Evolutionary conservation across 768 basidiomycete genomes (phyloP), one percentile per base, ranked within the genome.

Genomic region (Pleurotus ostreatus): DNA sequence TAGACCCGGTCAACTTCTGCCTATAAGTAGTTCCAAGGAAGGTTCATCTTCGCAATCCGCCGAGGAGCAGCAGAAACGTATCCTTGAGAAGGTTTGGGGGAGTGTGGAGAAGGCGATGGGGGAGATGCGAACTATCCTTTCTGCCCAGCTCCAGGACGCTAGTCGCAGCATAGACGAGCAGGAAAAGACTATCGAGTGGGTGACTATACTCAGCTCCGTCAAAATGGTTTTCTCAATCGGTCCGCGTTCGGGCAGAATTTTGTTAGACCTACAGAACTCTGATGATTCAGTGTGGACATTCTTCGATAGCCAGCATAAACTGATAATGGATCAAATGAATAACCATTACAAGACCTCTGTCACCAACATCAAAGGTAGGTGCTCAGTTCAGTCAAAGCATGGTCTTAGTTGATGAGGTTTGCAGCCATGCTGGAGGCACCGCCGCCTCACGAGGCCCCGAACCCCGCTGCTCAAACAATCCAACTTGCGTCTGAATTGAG

Each of bases 231-330:
- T 34, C 30, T 34, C 30, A 34, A 34, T 34, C 30, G 8, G 30
- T 34, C 30, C 9, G 23, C 37, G 45, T 11, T 20, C 22, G 13
- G n/a, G 4, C 61, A 98, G 96, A 64, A 88, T 98, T 48, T 71
- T 98, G 30, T 74, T 94, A 49, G 96, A 99, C 60, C 72, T 99
- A 56, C 91, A 89, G 63, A 78, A 84, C 1, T 78, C 84, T 9
- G 93, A 96, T 57, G 96, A 99, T 65, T 92, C 95, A 0, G 82
- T 94, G 44, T 99, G 96, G 97, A 84, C 87, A 7, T 99, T 91
- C 70, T 91, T 99, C 62, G 97, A 98, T 62, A 85, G 86, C 55
- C 95, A 98, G 61, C 94, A 98, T 66, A 81, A 84, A 43, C 82
- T 92, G 64, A 92, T 98, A 47, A 73, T 95, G 63, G 82, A 86